These are phyloP conservation scores for Cicer judaicum DNA, from an alignment of 306 rosid genomes.

Conservation along the genomic window DNA sequence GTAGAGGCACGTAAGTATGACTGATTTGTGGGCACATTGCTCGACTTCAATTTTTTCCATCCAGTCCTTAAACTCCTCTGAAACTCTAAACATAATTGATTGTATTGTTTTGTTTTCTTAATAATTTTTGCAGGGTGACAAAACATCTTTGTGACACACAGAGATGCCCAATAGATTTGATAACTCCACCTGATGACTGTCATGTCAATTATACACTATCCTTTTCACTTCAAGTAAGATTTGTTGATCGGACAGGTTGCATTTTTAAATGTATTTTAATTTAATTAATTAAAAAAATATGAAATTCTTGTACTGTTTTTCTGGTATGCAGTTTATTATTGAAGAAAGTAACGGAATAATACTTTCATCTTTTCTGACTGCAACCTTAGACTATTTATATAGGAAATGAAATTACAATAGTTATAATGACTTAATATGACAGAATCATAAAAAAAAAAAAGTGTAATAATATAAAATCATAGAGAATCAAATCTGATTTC, in stretches of 20 bases:
- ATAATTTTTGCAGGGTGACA: conserved; percentile 70
- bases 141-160: conserved; percentile 76
- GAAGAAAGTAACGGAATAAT: no score
- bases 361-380: no score
- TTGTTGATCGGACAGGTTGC: conserved; percentile 1
- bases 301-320: neutral
- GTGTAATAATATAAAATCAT: no score
- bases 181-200: conserved; percentile 98
- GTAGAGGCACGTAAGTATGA: conserved; percentile 78
- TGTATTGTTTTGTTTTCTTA: conserved; percentile 24
- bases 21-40: conserved; percentile 40
- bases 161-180: conserved; percentile 85
- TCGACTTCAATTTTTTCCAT: conserved; percentile 41
- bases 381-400: no score
- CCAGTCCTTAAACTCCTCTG: conserved; percentile 20
- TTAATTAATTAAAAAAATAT: conserved; percentile 25
- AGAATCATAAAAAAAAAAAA: no score
- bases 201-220: conserved; percentile 95
- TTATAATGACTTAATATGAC: no score
- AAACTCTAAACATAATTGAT: conserved; percentile 39
- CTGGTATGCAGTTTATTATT: neutral
- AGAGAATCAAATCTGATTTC: no score
- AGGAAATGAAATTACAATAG: no score
- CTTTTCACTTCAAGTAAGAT: conserved; percentile 95
- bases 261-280: conserved; percentile 1